Percentiles rank a stretch among this genome's conserved stretches.
Conservation (phyloP, 2,329 filamentous ascomycete genomes). For the Bertia moriformis region DNA sequence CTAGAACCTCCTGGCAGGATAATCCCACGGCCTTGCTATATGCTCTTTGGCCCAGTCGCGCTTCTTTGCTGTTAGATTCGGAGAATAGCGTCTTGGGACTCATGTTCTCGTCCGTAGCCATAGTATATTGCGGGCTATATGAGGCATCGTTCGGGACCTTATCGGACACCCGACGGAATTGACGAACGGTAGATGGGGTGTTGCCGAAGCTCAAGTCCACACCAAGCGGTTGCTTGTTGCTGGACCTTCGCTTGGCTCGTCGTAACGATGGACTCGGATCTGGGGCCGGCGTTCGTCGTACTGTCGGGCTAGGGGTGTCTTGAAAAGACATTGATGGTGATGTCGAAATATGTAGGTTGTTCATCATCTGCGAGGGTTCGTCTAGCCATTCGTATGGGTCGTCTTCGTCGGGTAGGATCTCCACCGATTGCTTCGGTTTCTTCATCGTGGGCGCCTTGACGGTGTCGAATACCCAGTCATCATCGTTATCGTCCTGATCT, state of each 20-base stretch:
- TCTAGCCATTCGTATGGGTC: slow-evolving; percentile 40
- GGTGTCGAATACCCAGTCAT: slow-evolving; percentile 93
- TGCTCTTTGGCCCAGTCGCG: slow-evolving; percentile 63
- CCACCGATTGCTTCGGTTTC: slow-evolving; percentile 34
- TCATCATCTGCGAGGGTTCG: slow-evolving; percentile 8
- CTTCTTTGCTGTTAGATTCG: slow-evolving; percentile 58
- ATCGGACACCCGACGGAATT: slow-evolving; percentile 75
- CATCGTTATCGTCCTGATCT: slow-evolving; percentile 56
- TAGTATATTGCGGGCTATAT: slow-evolving; percentile 9
- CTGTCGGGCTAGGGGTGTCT: slow-evolving; percentile 2
- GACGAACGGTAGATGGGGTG: slow-evolving; percentile 75
- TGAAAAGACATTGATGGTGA: not conserved
- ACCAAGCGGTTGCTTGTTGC: slow-evolving; percentile 63
- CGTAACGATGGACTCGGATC: slow-evolving; percentile 11
- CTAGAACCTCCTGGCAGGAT: slow-evolving; percentile 69
- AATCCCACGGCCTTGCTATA: slow-evolving; percentile 74
- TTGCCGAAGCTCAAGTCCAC: slow-evolving; percentile 90
- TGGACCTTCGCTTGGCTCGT: slow-evolving; percentile 18
- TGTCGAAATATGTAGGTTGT: not conserved
- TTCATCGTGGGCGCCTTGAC: slow-evolving; percentile 58
- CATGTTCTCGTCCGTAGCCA: slow-evolving; percentile 30
- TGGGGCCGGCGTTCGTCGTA: slow-evolving; percentile 18
- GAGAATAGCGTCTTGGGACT: slow-evolving; percentile 28
- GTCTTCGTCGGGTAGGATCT: slow-evolving; percentile 41
- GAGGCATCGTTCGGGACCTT: slow-evolving; percentile 38